Base-by-base conservation (phyloP, 306 rosid species). In the Hylodesmum podocarpum region DNA sequence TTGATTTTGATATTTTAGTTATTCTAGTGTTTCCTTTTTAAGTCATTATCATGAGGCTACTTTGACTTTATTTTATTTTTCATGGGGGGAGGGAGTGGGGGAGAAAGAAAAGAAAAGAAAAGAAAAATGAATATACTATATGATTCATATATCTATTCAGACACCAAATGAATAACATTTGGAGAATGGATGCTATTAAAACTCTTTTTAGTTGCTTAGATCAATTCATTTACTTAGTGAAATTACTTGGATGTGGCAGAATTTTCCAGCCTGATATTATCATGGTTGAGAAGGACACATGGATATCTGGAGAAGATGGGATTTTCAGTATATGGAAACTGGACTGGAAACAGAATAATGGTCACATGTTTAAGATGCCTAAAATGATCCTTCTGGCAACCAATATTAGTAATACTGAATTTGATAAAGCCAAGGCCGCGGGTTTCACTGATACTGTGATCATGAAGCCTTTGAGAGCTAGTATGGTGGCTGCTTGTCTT, bases 401-500 rank as follows among this genome's bases (percentile, higher is more conserved):
- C 54, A 89, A 86, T 66, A 89, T 90, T 21, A 82, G 82, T 63
- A 71, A 70, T 19, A 39, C 84, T 21, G 96, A 90, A 64, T 75
- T 89, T 49, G 91, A 90, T 21, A 76, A 79, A 71, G 96, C 92
- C 3, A 93, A 76, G 80, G 84, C 91, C 1, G 80, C 84, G 6
- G 96, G 98, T 51, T 93, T 91, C 81, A 83, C 87, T 21, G 98
- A 93, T 69, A 93, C 92, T 0, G 91, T 89, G 80, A 88, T 93
- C 79, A 93, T 93, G 97, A 93, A 93, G 58, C 97, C 98, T 11
- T 68, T 93, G 75, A 87, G 98, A 85, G 92, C 97, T 10, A 93
- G 97, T 76, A 91, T 89, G 98, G 92, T 93, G 81, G 98, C 93
- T 61, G 98, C 98, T 28, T 93, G 98, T 76, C 98, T 93, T 77